Percentiles rank a stretch among this genome's conserved stretches.
phyloP scores from a whole-genome alignment of 2,329 filamentous ascomycete genomes.

The Penicillium sp. region DNA sequence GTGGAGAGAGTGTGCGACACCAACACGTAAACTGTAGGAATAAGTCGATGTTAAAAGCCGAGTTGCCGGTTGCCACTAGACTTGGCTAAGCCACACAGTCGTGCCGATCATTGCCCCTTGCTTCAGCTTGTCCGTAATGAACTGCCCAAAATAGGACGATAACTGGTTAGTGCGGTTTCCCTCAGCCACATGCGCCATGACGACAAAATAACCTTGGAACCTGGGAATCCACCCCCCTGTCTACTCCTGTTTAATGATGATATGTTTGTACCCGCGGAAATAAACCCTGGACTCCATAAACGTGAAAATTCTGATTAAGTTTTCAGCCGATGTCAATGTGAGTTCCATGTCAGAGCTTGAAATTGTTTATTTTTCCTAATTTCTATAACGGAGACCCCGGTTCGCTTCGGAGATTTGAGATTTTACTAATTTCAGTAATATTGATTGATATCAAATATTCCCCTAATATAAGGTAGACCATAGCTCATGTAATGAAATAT shows the following conservation, averaged over 20 bases:
- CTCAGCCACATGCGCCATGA: conserved; percentile 9
- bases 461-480: neutral
- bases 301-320: conserved; percentile 13
- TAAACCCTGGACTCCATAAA: neutral
- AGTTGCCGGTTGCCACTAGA: conserved; percentile 1
- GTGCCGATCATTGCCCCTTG: conserved; percentile 6
- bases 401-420: neutral
- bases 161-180: neutral
- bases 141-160: neutral
- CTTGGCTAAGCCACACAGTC: conserved; percentile 1
- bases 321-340: conserved; percentile 9
- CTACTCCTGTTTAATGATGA: neutral
- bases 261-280: neutral
- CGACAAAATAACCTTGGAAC: neutral
- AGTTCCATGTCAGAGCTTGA: neutral
- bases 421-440: neutral
- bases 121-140: neutral
- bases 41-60: neutral
- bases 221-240: neutral
- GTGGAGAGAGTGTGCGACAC: neutral
- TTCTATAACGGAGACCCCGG: neutral
- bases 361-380: neutral
- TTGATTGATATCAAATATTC: neutral
- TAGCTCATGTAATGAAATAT: neutral
- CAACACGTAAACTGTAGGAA: neutral